These are phyloP conservation scores for Erythrobasidium hasegawianum DNA, from an alignment of 1,284 basidiomycete species.

Conservation along the genomic window DNA sequence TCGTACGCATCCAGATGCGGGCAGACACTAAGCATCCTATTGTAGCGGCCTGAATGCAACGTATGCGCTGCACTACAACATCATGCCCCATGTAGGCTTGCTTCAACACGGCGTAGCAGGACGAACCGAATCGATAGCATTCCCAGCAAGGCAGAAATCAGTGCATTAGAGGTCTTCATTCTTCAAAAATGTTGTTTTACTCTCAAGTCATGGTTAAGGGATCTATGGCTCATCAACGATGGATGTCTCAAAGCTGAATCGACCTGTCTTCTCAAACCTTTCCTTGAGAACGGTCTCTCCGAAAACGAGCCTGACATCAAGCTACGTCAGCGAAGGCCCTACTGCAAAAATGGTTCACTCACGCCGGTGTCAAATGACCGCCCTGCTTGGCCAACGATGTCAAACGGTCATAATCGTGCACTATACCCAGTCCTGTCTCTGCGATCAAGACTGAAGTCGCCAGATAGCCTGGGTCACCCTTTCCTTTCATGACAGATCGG, in stretches of 20 bases:
- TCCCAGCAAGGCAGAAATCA: constrained; percentile 23
- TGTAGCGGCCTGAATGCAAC: constrained; percentile 63
- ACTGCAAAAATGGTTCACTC: neutral
- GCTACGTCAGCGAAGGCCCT: neutral
- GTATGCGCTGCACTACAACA: constrained; percentile 77
- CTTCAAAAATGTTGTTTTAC: neutral
- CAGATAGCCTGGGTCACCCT: constrained; percentile 44
- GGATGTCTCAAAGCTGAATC: constrained; percentile 36
- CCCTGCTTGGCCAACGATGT: constrained; percentile 43
- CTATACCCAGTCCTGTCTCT: constrained; percentile 41
- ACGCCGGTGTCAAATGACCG: constrained; percentile 43
- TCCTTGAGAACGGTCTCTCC: constrained; percentile 39
- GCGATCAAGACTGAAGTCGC: constrained; percentile 42
- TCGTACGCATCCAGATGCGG: neutral
- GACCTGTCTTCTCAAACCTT: constrained; percentile 39
- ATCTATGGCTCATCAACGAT: constrained; percentile 14
- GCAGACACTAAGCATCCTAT: neutral
- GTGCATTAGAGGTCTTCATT: constrained; percentile 4
- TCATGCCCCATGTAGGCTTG: constrained; percentile 82
- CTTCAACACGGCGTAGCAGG: constrained; percentile 53
- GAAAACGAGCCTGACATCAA: constrained; percentile 34
- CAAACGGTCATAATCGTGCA: constrained; percentile 42
- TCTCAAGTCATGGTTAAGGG: neutral
- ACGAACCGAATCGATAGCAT: constrained; percentile 20
- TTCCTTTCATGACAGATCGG: constrained; percentile 38